Evolutionary conservation across 208 protist species (phyloP).

Genomic region (Acanthamoeba lenticulata): DNA sequence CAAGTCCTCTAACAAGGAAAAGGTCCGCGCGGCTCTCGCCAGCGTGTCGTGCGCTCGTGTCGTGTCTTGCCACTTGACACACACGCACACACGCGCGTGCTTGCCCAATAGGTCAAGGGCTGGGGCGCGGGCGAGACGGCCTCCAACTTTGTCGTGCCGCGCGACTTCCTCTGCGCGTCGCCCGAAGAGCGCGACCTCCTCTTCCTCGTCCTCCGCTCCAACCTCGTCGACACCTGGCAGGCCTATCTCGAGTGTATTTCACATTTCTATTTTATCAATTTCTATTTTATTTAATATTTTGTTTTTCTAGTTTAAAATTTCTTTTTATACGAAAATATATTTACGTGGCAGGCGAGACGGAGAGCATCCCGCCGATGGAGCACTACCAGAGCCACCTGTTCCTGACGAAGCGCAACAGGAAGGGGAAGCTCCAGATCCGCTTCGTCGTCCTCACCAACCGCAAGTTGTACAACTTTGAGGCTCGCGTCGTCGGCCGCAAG

Average conservation of each 20-base stretch:
- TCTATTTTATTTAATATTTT: background rate
- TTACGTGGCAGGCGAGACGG: background rate
- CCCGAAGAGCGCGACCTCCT: background rate
- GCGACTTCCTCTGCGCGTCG: background rate
- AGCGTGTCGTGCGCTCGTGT: background rate
- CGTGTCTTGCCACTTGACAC: background rate
- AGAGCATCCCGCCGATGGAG: conserved; percentile 8
- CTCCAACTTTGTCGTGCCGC: conserved; percentile 21
- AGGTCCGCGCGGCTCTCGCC: background rate
- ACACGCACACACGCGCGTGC: too few species aligned
- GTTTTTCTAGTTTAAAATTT: background rate
- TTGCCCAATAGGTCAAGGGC: conserved; percentile 20
- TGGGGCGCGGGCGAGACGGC: conserved; percentile 52
- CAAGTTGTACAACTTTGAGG: conserved; percentile 35
- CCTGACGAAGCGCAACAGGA: conserved; percentile 52
- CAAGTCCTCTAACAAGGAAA: conserved; percentile 29
- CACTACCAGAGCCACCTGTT: conserved; percentile 34
- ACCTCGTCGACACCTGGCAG: conserved; percentile 3
- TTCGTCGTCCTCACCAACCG: background rate
- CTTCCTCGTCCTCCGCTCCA: background rate
- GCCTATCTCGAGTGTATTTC: conserved; percentile 2
- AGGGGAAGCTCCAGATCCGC: conserved; percentile 51
- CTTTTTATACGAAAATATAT: too few species aligned
- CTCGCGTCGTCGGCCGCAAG: background rate
- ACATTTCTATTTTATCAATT: background rate